Conservation (phyloP, 169 alveolate genomes). For the Plasmodium gonderi region DNA sequence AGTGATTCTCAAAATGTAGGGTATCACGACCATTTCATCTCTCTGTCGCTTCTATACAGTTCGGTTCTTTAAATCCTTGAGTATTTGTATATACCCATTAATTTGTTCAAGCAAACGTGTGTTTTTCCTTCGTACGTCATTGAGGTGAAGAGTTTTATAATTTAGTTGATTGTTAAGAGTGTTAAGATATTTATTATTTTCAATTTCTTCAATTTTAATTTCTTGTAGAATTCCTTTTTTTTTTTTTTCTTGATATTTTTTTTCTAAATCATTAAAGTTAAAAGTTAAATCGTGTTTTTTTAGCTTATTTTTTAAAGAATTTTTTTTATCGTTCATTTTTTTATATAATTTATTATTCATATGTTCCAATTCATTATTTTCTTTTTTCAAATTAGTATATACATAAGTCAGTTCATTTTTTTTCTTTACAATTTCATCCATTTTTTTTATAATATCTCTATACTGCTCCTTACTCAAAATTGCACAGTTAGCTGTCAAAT, state of each 20-base stretch:
- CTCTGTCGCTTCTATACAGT: not conserved
- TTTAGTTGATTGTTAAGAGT: constrained; percentile 5
- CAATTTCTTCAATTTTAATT: constrained; percentile 45
- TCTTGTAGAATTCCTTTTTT: constrained; percentile 56
- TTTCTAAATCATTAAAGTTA: constrained; percentile 61
- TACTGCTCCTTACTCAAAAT: constrained; percentile 44
- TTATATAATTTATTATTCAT: constrained; percentile 17
- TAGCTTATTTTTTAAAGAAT: constrained; percentile 31
- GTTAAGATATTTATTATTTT: constrained; percentile 10
- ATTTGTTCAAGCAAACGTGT: constrained; percentile 30
- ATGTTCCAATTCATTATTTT: constrained; percentile 39
- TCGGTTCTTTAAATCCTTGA: constrained; percentile 5
- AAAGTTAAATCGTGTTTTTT: constrained; percentile 52
- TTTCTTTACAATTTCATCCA: not conserved
- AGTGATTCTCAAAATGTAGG: too few relatives aligned
- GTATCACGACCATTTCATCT: too few relatives aligned
- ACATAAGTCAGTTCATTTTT: constrained; percentile 12
- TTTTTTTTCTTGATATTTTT: constrained; percentile 65
- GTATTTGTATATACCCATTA: constrained; percentile 17
- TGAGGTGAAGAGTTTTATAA: not conserved
- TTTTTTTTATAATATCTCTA: constrained; percentile 24
- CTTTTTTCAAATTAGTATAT: constrained; percentile 18
- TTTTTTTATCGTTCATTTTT: constrained; percentile 32
- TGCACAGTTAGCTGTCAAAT: constrained; percentile 32
- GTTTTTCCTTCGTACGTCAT: constrained; percentile 18